phyloP scores from a whole-genome alignment of 1,284 basidiomycete genomes.

The Lignosus rhinocerotis region DNA sequence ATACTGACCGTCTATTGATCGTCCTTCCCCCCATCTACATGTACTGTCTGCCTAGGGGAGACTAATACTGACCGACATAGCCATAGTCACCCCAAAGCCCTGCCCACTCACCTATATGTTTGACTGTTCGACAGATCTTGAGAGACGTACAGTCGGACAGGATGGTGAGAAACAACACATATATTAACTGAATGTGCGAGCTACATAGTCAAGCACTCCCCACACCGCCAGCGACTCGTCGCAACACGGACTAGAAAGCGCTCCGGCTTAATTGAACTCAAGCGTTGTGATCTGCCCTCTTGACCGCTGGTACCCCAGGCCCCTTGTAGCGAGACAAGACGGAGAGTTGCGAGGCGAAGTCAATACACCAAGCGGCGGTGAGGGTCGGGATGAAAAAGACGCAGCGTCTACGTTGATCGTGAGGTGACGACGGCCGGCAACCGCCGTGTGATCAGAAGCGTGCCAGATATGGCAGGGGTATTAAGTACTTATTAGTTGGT shows the following conservation, averaged over 20 bases:
- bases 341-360: constrained; percentile 43
- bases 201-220: constrained; percentile 75
- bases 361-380: constrained; percentile 38
- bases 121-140: no score
- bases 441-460: constrained; percentile 7
- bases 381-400: constrained; percentile 31
- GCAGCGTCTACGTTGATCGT: not conserved
- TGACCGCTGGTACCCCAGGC: constrained; percentile 51
- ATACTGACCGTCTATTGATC: no score
- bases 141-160: constrained; percentile 8
- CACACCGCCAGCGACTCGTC: constrained; percentile 41
- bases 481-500: not conserved
- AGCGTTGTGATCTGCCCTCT: constrained; percentile 37
- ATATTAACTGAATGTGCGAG: constrained; percentile 47
- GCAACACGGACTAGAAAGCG: constrained; percentile 49
- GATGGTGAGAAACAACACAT: constrained; percentile 14
- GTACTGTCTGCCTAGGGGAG: no score
- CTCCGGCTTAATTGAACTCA: constrained; percentile 82
- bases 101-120: no score
- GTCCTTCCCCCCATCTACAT: no score
- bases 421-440: not conserved
- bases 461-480: constrained; percentile 2
- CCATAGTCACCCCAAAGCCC: no score
- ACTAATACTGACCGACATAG: no score
- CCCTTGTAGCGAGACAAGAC: constrained; percentile 32